Evolutionary conservation across 2,329 filamentous ascomycete species (phyloP).

Genomic region (Ilyonectria robusta): DNA sequence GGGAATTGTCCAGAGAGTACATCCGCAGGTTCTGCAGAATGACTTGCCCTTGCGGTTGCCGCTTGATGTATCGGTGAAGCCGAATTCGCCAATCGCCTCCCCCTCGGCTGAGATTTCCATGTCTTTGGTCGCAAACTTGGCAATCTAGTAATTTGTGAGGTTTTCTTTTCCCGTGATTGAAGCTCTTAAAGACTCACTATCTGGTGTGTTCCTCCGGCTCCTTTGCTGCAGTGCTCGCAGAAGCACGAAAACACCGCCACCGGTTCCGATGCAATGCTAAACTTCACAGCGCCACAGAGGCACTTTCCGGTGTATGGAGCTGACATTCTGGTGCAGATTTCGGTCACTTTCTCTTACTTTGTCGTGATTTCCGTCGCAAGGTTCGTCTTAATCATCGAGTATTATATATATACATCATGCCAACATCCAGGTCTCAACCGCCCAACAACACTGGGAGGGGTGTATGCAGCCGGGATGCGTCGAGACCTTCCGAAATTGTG

Average conservation of each 20-base stretch:
- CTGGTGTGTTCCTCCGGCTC: slow-evolving; percentile 39
- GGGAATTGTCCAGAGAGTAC: slow-evolving; percentile 48
- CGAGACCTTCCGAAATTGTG: neutral
- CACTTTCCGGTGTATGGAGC: slow-evolving; percentile 6
- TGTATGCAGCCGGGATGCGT: neutral
- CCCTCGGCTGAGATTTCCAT: slow-evolving; percentile 25
- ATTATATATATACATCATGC: neutral
- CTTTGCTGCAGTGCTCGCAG: slow-evolving; percentile 40
- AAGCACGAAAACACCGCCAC: slow-evolving; percentile 39
- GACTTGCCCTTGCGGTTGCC: slow-evolving; percentile 45
- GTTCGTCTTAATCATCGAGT: too few relatives aligned
- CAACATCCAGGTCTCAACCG: neutral
- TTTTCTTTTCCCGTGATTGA: too few relatives aligned
- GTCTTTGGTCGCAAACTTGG: slow-evolving; percentile 41
- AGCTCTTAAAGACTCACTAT: slow-evolving; percentile 14
- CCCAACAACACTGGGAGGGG: neutral
- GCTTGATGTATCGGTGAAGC: slow-evolving; percentile 44
- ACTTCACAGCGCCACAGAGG: slow-evolving; percentile 20
- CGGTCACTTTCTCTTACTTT: too few relatives aligned
- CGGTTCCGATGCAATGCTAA: slow-evolving; percentile 34
- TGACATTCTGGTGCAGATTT: too few relatives aligned
- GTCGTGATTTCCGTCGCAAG: too few relatives aligned
- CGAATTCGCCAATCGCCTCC: slow-evolving; percentile 33
- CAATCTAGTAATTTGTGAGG: slow-evolving; percentile 39
- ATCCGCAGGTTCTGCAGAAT: slow-evolving; percentile 46